A percentile compares a stretch with the other conserved stretches of the same genome.
phyloP scores from a whole-genome alignment of 148 eudicot species.

The Rhododendron ferrugineum region DNA sequence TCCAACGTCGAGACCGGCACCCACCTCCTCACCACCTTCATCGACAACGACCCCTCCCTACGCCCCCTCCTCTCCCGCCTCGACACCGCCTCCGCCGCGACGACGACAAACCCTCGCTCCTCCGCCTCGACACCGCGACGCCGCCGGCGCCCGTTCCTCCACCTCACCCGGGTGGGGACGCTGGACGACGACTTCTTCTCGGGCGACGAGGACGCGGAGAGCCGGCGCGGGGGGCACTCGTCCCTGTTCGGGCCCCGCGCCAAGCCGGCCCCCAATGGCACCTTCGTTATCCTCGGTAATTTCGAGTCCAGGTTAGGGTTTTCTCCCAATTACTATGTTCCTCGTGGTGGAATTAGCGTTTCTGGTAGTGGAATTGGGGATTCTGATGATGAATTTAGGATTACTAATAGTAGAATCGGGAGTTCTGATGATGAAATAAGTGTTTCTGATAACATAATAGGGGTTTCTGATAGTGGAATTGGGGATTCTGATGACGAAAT shows the following conservation, averaged over 20 bases:
- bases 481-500: neutral
- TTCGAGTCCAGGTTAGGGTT: constrained; percentile 38
- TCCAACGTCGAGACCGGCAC: constrained; percentile 62
- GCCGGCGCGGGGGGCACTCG: constrained; percentile 20
- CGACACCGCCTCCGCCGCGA: constrained; percentile 13
- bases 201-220: constrained; percentile 53
- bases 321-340: constrained; percentile 18
- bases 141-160: constrained; percentile 60
- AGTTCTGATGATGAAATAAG: constrained; percentile 4
- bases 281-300: constrained; percentile 22
- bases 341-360: constrained; percentile 13
- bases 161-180: constrained; percentile 83
- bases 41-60: constrained; percentile 65
- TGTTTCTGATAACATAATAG: constrained; percentile 11
- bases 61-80: constrained; percentile 63
- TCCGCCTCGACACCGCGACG: constrained; percentile 16
- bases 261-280: constrained; percentile 25
- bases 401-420: neutral
- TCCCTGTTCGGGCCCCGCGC: constrained; percentile 27
- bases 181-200: constrained; percentile 93
- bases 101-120: neutral
- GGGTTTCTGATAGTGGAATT: constrained; percentile 3
- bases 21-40: constrained; percentile 50
- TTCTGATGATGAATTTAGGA: constrained; percentile 31
- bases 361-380: constrained; percentile 5